Conservation (phyloP, 2,329 filamentous ascomycete genomes). For the Diaporthe sp. region DNA sequence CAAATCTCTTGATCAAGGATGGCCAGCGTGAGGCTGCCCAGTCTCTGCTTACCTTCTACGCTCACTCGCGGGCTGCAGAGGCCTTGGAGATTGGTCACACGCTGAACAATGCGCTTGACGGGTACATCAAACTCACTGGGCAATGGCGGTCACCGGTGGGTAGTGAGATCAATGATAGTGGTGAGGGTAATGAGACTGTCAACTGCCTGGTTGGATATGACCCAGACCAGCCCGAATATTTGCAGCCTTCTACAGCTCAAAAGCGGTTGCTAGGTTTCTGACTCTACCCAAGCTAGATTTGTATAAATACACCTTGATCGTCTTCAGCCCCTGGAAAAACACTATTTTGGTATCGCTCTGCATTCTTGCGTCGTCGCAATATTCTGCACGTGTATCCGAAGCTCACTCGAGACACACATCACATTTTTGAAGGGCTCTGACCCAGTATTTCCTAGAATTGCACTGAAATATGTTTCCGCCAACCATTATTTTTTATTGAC, state of each 20-base stretch:
- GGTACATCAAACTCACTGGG: conserved; percentile 16
- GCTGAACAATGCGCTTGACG: conserved; percentile 9
- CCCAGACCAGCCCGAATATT: not conserved
- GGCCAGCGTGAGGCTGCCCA: not conserved
- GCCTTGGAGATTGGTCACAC: conserved; percentile 4
- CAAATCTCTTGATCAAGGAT: not conserved
- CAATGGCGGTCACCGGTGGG: conserved; percentile 16
- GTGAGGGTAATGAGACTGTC: conserved; percentile 15
- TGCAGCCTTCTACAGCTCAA: conserved; percentile 8
- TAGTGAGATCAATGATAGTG: conserved; percentile 14
- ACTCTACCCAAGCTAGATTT: not conserved
- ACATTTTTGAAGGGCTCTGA: no score
- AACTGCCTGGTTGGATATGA: conserved; percentile 19
- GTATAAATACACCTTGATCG: no score
- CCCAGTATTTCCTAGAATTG: not conserved
- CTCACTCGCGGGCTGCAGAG: conserved; percentile 7
- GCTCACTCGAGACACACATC: no score
- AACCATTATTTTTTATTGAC: fast-evolving
- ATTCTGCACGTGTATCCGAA: not conserved
- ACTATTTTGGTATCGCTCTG: no score
- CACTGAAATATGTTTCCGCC: no score
- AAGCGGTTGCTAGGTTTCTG: not conserved
- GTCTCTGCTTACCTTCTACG: conserved; percentile 13
- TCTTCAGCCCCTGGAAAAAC: no score
- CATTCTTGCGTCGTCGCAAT: no score